A percentile compares a stretch with the other conserved stretches of the same genome.
phyloP scores from a whole-genome alignment of 352 stramenopile species.

The Phytophthora pini region DNA sequence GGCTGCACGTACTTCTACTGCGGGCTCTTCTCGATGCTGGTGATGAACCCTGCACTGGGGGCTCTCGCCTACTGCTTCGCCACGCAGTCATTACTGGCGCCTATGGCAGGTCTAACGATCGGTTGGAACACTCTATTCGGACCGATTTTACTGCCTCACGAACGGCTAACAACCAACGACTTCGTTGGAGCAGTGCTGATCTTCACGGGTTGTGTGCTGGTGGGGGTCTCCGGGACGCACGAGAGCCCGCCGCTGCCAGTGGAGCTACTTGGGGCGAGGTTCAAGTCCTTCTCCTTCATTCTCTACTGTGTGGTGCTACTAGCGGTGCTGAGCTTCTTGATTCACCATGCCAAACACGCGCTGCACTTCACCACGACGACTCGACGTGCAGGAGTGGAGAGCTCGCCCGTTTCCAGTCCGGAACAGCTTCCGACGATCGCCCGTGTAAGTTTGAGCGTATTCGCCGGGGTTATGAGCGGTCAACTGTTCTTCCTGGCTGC shows the following conservation, averaged over 20 bases:
- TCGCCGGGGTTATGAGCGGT: slow-evolving; percentile 75
- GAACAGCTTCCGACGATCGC: slow-evolving; percentile 44
- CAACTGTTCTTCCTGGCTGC: slow-evolving; percentile 84
- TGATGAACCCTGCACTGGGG: slow-evolving; percentile 74
- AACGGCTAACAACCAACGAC: slow-evolving; percentile 76
- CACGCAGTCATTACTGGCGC: slow-evolving; percentile 80
- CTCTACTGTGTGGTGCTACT: slow-evolving; percentile 58
- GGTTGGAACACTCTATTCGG: slow-evolving; percentile 86
- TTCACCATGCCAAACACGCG: slow-evolving; percentile 60
- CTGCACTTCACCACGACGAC: slow-evolving; percentile 54
- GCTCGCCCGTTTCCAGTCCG: slow-evolving; percentile 27
- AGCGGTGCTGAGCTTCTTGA: slow-evolving; percentile 53
- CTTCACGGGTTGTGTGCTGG: slow-evolving; percentile 79
- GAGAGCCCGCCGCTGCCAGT: slow-evolving; percentile 64
- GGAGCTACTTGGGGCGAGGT: slow-evolving; percentile 57
- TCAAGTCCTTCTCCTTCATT: slow-evolving; percentile 69
- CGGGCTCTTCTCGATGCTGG: slow-evolving; percentile 74
- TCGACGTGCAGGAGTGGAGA: slow-evolving; percentile 34
- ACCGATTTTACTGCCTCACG: slow-evolving; percentile 70
- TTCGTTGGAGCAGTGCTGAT: slow-evolving; percentile 80
- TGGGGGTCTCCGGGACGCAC: slow-evolving; percentile 75
- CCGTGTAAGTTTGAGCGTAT: slow-evolving; percentile 63
- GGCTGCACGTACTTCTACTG: slow-evolving; percentile 79
- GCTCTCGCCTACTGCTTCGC: slow-evolving; percentile 79
- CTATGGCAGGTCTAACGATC: slow-evolving; percentile 84